Evolutionary conservation across 176 grass and related monocot species (phyloP).

Genomic region (Tuctoria greenei): DNA sequence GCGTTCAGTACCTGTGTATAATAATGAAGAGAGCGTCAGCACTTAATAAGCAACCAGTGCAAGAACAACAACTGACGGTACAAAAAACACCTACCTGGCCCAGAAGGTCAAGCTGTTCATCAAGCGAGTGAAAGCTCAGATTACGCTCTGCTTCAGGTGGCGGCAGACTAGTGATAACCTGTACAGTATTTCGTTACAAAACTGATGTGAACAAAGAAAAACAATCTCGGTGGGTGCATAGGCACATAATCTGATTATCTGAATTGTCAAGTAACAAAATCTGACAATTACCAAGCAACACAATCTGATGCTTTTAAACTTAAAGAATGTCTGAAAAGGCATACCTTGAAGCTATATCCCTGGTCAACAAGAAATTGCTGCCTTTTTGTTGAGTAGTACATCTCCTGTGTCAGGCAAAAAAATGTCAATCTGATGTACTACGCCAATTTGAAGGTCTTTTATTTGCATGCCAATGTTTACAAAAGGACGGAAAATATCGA

Average conservation of each 20-base stretch:
- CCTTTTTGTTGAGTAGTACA: constrained; percentile 99
- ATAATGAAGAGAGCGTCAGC: not conserved
- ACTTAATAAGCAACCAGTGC: constrained; percentile 22
- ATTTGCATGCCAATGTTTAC: not conserved
- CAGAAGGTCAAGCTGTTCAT: constrained; percentile 85
- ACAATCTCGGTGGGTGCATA: not conserved
- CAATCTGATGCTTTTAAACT: not conserved
- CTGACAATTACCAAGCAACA: not conserved
- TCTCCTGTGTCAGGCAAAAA: constrained; percentile 57
- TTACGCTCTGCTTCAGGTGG: constrained; percentile 74
- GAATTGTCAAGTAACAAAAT: not conserved
- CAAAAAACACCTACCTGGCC: constrained; percentile 52
- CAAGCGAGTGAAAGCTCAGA: constrained; percentile 63
- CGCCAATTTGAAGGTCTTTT: not conserved
- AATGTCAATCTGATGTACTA: not conserved
- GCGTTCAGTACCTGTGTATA: constrained; percentile 65
- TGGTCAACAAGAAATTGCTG: constrained; percentile 98
- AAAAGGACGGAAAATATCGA: constrained; percentile 9
- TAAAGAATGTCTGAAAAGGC: not conserved
- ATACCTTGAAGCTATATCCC: constrained; percentile 99
- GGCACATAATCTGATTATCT: not conserved
- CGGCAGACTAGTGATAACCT: constrained; percentile 92
- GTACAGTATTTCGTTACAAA: constrained; percentile 27
- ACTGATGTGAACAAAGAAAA: not conserved
- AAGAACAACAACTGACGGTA: not conserved